These are phyloP conservation scores for Cryptococcus wingfieldii DNA, from an alignment of 1,284 basidiomycete species.

Conservation along the genomic window DNA sequence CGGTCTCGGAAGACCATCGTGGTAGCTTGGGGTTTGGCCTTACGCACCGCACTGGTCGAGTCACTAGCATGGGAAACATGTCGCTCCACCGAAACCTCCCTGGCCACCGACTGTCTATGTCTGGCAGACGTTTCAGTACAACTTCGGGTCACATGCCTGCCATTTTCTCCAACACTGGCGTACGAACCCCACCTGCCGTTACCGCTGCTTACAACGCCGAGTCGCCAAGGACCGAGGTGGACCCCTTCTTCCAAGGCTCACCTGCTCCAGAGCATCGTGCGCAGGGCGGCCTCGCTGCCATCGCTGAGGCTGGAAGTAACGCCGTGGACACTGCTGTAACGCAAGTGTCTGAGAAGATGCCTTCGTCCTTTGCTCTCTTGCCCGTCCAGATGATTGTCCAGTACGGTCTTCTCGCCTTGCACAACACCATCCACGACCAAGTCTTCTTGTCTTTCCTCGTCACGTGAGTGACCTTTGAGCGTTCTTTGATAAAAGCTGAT, in stretches of 20 bases:
- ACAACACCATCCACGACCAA: slow-evolving; percentile 49
- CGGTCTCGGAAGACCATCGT: slow-evolving; percentile 7
- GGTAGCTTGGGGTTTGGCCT: background rate
- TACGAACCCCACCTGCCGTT: slow-evolving; percentile 34
- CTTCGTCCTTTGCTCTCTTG: slow-evolving; percentile 35
- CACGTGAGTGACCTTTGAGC: slow-evolving; percentile 27
- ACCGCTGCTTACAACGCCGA: slow-evolving; percentile 19
- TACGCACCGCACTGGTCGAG: slow-evolving; percentile 5
- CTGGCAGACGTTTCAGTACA: slow-evolving; percentile 37
- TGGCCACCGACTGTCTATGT: slow-evolving; percentile 28
- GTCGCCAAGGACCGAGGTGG: slow-evolving; percentile 11
- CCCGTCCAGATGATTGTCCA: slow-evolving; percentile 46
- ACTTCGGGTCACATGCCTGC: slow-evolving; percentile 43
- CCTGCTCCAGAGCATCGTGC: slow-evolving; percentile 14
- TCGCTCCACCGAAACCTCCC: slow-evolving; percentile 12
- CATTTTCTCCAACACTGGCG: slow-evolving; percentile 49
- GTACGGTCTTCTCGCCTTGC: slow-evolving; percentile 49
- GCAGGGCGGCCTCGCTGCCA: slow-evolving; percentile 38
- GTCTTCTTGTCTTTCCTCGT: slow-evolving; percentile 49
- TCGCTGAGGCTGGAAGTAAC: slow-evolving; percentile 31
- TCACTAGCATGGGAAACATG: slow-evolving; percentile 9
- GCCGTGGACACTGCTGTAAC: slow-evolving; percentile 4
- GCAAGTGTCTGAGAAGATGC: slow-evolving; percentile 23
- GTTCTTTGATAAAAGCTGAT: slow-evolving; percentile 7
- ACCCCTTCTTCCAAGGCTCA: slow-evolving; percentile 35